Evolutionary conservation across 371 early-diverging fungal species (phyloP).

Genomic region (Actinomortierella wolfii): DNA sequence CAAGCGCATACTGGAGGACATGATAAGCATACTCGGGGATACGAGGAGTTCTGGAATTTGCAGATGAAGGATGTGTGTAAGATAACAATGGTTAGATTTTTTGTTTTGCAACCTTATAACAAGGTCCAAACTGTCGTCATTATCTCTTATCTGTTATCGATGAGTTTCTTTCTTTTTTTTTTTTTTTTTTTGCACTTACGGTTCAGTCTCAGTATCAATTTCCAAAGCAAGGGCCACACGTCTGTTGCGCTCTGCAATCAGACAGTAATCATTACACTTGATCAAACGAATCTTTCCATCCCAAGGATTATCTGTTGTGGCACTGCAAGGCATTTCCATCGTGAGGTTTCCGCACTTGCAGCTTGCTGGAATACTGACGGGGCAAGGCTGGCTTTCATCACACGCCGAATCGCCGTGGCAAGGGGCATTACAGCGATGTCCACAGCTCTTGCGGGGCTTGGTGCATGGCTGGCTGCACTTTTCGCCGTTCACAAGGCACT

Average conservation of each 20-base stretch:
- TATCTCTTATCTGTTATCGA: too few relatives aligned
- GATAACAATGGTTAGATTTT: too few relatives aligned
- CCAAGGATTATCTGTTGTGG: slow-evolving; percentile 53
- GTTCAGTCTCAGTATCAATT: slow-evolving; percentile 32
- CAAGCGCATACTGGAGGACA: slow-evolving; percentile 63
- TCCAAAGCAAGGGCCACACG: slow-evolving; percentile 73
- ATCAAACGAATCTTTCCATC: slow-evolving; percentile 51
- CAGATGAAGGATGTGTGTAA: too few relatives aligned
- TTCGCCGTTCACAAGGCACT: slow-evolving; percentile 55
- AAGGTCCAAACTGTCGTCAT: too few relatives aligned
- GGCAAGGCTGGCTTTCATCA: slow-evolving; percentile 65
- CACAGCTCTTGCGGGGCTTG: slow-evolving; percentile 66
- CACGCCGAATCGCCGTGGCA: slow-evolving; percentile 75
- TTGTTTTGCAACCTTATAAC: too few relatives aligned
- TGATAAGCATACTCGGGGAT: slow-evolving; percentile 63
- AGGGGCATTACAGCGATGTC: slow-evolving; percentile 64
- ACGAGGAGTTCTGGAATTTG: slow-evolving; percentile 14
- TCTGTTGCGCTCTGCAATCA: slow-evolving; percentile 74
- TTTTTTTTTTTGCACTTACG: slow-evolving; percentile 3
- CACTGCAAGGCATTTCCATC: slow-evolving; percentile 62
- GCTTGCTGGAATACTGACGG: slow-evolving; percentile 51
- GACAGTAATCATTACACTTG: slow-evolving; percentile 74
- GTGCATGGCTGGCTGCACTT: slow-evolving; percentile 67
- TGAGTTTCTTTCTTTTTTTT: too few relatives aligned
- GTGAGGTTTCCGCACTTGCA: slow-evolving; percentile 77